Evolutionary conservation across 495 filamentous ascomycete genomes (phyloP), one percentile per base, ranked within the genome.

Genomic region (Schizothecium vesticola): DNA sequence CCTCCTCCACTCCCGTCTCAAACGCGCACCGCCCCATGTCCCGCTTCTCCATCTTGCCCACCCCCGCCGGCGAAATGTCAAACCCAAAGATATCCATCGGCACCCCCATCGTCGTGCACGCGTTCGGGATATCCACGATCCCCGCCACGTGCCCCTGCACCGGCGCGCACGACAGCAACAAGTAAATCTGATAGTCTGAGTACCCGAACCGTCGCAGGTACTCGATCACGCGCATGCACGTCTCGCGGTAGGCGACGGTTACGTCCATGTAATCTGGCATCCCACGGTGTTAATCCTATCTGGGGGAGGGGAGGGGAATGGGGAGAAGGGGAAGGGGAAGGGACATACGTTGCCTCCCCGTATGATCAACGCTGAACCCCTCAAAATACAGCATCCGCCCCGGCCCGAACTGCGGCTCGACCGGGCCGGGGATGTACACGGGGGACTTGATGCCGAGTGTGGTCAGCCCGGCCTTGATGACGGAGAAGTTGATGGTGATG

Each of bases 71-170:
- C 64, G 88, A 86, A 69, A 97, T 93, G 77, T 97, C 93, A 76
- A 98, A 96, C 75, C 95, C 92, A 72, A 97, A 97, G 63, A 98
- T 97, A 81, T 98, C 94, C 83, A 96, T 93, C 13, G 94, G 94
- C 55, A 98, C 77, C 0, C 93, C 92, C 65, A 97, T 80, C 3
- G 94, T 97, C 28, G 93, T 96, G 76, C 94, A 97, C 0, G 93
- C 92, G 76, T 87, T 87, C 12, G 86, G 83, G 59, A 96, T 91
- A 78, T 97, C 94, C 33, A 97, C 94, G 67, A 97, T 87, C 0
- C 94, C 94, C n/a, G 92, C 94, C 66, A 98, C 86, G 79, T 97
- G 93, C 3, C 94, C 94, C 80, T 97, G 92, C 16, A 97, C 84
- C 0, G 94, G 94, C 8, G 94, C 94, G 79, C 92, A 96, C 28